Evolutionary conservation across 2,329 filamentous ascomycete genomes (phyloP).

Genomic region (Diaporthe batatas): DNA sequence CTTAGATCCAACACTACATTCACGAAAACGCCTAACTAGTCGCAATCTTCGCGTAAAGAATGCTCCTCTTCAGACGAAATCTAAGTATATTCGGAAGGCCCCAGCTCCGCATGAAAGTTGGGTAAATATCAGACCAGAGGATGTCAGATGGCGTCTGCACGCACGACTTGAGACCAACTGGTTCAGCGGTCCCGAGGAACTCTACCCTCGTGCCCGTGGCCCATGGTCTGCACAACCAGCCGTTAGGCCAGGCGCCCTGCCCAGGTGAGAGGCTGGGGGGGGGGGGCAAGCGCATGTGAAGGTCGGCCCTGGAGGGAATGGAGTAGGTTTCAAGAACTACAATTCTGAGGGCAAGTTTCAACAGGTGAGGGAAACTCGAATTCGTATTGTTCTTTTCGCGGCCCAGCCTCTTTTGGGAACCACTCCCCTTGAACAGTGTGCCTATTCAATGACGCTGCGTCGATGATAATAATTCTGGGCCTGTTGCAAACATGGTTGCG

Average conservation of each 20-base stretch:
- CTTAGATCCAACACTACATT: conserved; percentile 26
- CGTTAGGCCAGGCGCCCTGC: conserved; percentile 9
- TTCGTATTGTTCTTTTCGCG: conserved; percentile 21
- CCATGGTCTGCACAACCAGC: background rate
- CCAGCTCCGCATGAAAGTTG: conserved; percentile 24
- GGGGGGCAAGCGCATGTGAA: background rate
- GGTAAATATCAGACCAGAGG: conserved; percentile 23
- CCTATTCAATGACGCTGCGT: conserved; percentile 2
- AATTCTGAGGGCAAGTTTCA: conserved; percentile 26
- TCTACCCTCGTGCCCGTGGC: background rate
- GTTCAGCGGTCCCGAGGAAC: conserved; percentile 6
- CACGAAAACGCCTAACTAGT: conserved; percentile 11
- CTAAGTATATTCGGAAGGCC: conserved; percentile 27
- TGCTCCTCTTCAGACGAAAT: conserved; percentile 5
- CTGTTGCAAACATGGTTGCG: conserved; percentile 26
- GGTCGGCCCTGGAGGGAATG: background rate
- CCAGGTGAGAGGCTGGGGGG: too few species aligned
- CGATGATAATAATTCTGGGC: conserved; percentile 9
- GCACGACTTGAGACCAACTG: conserved; percentile 23
- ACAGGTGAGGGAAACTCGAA: conserved; percentile 12
- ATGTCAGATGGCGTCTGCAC: conserved; percentile 32
- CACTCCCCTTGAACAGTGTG: background rate
- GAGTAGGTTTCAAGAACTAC: conserved; percentile 14
- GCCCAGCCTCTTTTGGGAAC: conserved; percentile 26
- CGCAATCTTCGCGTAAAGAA: conserved; percentile 3